Base-by-base conservation (phyloP, 192 early-diverging fungal species). In the Backusella australiensis region DNA sequence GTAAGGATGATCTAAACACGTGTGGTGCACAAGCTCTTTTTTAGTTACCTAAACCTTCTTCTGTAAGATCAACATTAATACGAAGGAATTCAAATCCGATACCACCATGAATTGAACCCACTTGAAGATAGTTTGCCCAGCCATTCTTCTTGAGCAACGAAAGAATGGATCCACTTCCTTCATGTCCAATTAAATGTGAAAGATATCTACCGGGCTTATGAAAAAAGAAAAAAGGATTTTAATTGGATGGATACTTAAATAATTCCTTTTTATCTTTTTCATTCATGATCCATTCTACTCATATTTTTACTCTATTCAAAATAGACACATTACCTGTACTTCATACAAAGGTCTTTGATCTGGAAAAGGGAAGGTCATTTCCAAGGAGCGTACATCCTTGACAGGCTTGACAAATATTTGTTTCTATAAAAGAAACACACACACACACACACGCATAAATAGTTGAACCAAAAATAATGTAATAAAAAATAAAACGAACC, bases 111-210 rank as follows among this genome's bases (percentile, higher is more conserved):
- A 84, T 85, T 4, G 85, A 77, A 29, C 94, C 92, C 0, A 91
- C 93, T 15, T 87, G 86, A 46, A 96, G 82, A 39, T 86, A 87
- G 44, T 93, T 90, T 1, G 94, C 95, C 98, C 98, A 99, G 2
- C 96, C 94, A 70, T 93, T 90, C 76, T 92, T 88, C 78, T 97
- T 98, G 38, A 99, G 83, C 34, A 91, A 78, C 4, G 94, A 94
- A 26, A 97, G 82, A 56, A 98, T 84, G 9, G 96, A 97, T 11
- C 98, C 98, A 39, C 85, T 84, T 44, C 92, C 92, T 81, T 98
- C 96, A 83, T 97, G 95, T 1, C 97, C 96, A 77, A 99, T 91
- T 66, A 98, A 87, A 79, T 96, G 96, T 15, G 93, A 91, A 42
- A 95, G 72, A 81, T 98, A 98, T 14, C 86, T 75, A 7, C 87